Evolutionary conservation across 2,329 filamentous ascomycete species (phyloP).

Genomic region (Didymellaceae sp.): DNA sequence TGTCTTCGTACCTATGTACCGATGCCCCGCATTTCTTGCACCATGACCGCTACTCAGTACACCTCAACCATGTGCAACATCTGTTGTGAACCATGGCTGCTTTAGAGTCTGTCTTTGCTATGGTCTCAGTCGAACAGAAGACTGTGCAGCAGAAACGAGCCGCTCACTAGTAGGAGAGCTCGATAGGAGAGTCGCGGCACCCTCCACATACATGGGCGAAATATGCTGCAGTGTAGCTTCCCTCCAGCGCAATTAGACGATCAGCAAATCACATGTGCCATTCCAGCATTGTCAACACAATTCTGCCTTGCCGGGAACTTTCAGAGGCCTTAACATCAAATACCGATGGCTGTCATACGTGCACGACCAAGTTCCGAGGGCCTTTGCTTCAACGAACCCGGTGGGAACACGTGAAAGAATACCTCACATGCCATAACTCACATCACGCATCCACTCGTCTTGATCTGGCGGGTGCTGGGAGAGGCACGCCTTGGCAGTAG

Average conservation of each 20-base stretch:
- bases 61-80: constrained; percentile 5
- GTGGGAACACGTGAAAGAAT: too few species aligned
- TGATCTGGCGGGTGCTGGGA: background rate
- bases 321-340: too few species aligned
- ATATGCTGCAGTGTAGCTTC: background rate
- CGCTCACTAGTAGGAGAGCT: background rate
- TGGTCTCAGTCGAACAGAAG: background rate
- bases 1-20: constrained; percentile 2
- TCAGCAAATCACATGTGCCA: background rate
- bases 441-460: background rate
- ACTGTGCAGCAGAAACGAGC: background rate
- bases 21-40: constrained; percentile 30
- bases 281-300: background rate
- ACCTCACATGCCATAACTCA: too few species aligned
- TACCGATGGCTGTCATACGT: too few species aligned
- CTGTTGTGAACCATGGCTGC: constrained; percentile 15
- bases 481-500: background rate
- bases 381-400: too few species aligned
- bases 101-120: background rate
- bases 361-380: too few species aligned
- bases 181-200: background rate
- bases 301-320: background rate
- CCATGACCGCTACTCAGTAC: constrained; percentile 16
- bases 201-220: background rate
- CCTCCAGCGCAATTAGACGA: background rate